These are phyloP conservation scores for Laburnicola sp. DNA, from an alignment of 2,329 filamentous ascomycete species.

Conservation along the genomic window DNA sequence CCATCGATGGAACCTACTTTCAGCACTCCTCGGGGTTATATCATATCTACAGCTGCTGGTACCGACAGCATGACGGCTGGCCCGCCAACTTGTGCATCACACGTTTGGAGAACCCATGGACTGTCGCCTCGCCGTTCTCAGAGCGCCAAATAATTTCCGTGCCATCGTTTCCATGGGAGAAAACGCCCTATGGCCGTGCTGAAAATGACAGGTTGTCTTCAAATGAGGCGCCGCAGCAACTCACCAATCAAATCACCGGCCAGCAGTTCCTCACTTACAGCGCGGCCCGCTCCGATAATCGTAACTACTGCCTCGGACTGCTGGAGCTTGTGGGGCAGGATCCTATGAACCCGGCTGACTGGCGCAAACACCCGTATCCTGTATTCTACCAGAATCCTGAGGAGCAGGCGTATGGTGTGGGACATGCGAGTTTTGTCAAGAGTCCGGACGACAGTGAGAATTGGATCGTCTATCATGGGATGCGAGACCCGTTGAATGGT, in stretches of 20 bases:
- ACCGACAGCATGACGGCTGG: constrained; percentile 53
- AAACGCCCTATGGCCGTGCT: constrained; percentile 54
- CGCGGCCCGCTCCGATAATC: constrained; percentile 55
- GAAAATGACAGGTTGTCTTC: constrained; percentile 52
- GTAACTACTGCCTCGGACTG: constrained; percentile 58
- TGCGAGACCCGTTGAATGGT: constrained; percentile 52
- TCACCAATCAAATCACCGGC: constrained; percentile 52
- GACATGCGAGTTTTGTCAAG: constrained; percentile 56
- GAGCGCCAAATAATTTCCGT: constrained; percentile 53
- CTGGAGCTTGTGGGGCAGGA: constrained; percentile 55
- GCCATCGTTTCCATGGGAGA: constrained; percentile 55
- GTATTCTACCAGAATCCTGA: constrained; percentile 56
- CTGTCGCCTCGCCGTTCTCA: constrained; percentile 50
- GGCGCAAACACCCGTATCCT: constrained; percentile 51
- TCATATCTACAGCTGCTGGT: constrained; percentile 48
- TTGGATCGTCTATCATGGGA: constrained; percentile 60
- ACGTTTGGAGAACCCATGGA: constrained; percentile 54
- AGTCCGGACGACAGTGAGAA: constrained; percentile 53
- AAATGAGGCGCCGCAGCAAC: constrained; percentile 57
- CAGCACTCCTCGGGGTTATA: constrained; percentile 45
- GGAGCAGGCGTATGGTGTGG: constrained; percentile 53
- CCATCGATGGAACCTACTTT: constrained; percentile 59
- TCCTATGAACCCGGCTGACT: constrained; percentile 54
- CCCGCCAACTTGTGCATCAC: constrained; percentile 58
- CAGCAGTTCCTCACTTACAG: constrained; percentile 56